Evolutionary conservation across 2,329 filamentous ascomycete genomes (phyloP), one percentile per base, ranked within the genome.

Genomic region (Cladophialophora chaetospira): DNA sequence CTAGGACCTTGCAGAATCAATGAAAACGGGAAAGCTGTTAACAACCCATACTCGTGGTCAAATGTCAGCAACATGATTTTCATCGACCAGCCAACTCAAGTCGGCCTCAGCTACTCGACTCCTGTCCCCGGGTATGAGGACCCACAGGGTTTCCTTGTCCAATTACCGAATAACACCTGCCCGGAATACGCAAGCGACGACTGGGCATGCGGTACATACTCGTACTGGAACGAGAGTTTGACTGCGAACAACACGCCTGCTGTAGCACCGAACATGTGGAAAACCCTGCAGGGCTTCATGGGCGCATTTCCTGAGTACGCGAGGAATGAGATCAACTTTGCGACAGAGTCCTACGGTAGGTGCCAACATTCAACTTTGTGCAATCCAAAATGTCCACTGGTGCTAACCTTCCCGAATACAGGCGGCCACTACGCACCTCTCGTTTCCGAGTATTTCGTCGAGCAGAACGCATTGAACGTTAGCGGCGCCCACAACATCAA

Each of bases 351-450:
- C 13, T 65, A 63, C 23, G 54, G 50, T 53, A 19, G 21, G 50
- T 53, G n/a, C 5, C 17, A n/a, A 17, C 29, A 13, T 29, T 23
- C 9, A 13, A 4, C 3, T 36, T 28, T 13, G 13, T 26, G 11
- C 21, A 17, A 25, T 84, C 94, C 68, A 93, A 97, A 78, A 87
- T 88, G 10, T 82, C 97, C 29, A 92, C n/a, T 97, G 74, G 92
- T 96, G 69, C 97, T 96, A 70, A 79, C 97, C 6, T 91, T 92
- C 19, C 1, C 15, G 8, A 19, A 6, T 57, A 83, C 83, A 55
- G 82, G 82, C 1, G 82, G 82, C 0, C 82, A 84, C 59, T 84
- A 83, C 63, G 81, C 73, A 0, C 83, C 82, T 0, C 71, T 83
- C 1, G 84, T 82, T 66, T 67, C 68, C 3, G 51, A 66, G 21